These are phyloP conservation scores for Claviceps pusilla DNA, from an alignment of 2,329 filamentous ascomycete genomes.

Conservation along the genomic window DNA sequence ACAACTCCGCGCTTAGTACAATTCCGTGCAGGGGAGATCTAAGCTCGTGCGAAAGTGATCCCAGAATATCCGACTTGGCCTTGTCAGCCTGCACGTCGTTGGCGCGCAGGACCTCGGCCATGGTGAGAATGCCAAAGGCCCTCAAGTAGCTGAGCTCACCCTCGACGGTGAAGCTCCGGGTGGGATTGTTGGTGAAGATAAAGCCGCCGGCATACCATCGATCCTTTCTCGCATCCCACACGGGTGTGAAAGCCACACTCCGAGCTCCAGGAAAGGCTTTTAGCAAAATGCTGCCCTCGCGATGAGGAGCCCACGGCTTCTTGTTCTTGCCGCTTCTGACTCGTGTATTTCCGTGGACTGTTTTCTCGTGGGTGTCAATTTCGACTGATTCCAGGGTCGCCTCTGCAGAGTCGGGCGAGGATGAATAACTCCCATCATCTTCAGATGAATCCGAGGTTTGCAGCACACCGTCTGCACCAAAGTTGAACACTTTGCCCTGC, in stretches of 20 bases:
- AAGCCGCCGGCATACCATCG: slow-evolving; percentile 36
- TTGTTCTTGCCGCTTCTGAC: background rate
- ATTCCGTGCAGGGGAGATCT: slow-evolving; percentile 47
- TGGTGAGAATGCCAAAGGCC: slow-evolving; percentile 38
- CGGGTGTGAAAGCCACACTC: slow-evolving; percentile 31
- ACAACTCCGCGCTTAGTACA: slow-evolving; percentile 35
- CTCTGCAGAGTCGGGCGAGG: background rate
- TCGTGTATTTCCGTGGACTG: background rate
- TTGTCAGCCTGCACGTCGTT: slow-evolving; percentile 22
- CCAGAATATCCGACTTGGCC: slow-evolving; percentile 42
- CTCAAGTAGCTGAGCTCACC: slow-evolving; percentile 36
- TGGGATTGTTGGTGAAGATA: slow-evolving; percentile 29
- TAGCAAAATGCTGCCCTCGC: slow-evolving; percentile 14
- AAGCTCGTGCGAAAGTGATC: slow-evolving; percentile 46
- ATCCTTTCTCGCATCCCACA: slow-evolving; percentile 31
- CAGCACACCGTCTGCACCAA: slow-evolving; percentile 22
- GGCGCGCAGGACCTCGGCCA: slow-evolving; percentile 39
- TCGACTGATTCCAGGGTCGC: background rate
- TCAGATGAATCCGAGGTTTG: slow-evolving; percentile 17
- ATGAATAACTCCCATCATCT: slow-evolving; percentile 7
- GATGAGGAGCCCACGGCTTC: slow-evolving; percentile 5
- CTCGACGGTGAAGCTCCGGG: slow-evolving; percentile 27
- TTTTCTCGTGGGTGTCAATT: background rate
- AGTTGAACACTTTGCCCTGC: slow-evolving; percentile 30
- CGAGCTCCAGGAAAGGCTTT: slow-evolving; percentile 27